These are phyloP conservation scores for Ophiostoma sp. DNA, from an alignment of 2,329 filamentous ascomycete genomes.

Conservation along the genomic window DNA sequence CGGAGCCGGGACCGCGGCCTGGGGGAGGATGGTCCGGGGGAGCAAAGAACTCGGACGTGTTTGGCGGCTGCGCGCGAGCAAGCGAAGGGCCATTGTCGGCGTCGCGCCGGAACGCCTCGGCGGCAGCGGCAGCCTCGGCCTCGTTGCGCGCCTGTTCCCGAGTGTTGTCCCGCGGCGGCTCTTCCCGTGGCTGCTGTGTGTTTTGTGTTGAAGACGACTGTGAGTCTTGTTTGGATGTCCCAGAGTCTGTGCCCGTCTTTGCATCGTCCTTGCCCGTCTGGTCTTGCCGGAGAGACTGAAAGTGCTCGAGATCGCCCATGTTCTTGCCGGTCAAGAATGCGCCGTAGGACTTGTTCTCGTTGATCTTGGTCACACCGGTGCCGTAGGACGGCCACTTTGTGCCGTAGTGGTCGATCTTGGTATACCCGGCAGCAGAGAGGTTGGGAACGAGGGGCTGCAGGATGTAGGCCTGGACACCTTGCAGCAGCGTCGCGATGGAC, in stretches of 20 bases:
- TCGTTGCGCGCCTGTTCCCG: conserved; percentile 8
- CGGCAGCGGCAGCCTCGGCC: neutral
- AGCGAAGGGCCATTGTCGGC: neutral
- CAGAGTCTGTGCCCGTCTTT: neutral
- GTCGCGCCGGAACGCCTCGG: conserved; percentile 1
- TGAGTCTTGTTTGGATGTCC: neutral
- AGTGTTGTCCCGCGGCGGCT: neutral
- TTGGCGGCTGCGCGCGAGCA: neutral
- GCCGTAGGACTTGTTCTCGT: conserved; percentile 6
- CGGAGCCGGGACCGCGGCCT: conserved; percentile 29
- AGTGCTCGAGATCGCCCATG: neutral
- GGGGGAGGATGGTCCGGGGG: neutral
- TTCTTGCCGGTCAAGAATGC: conserved; percentile 9
- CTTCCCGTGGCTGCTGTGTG: neutral
- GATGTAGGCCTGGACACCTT: conserved; percentile 3
- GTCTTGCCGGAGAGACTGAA: neutral
- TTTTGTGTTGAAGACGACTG: neutral
- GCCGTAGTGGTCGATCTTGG: neutral
- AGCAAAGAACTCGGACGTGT: neutral
- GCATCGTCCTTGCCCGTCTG: neutral
- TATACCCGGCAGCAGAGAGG: neutral
- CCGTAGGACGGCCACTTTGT: conserved; percentile 12
- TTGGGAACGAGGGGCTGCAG: conserved; percentile 7
- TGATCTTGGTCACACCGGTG: neutral
- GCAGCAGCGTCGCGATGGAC: neutral